phyloP scores from a whole-genome alignment of 2,329 filamentous ascomycete species.

The Xylaria sp. region DNA sequence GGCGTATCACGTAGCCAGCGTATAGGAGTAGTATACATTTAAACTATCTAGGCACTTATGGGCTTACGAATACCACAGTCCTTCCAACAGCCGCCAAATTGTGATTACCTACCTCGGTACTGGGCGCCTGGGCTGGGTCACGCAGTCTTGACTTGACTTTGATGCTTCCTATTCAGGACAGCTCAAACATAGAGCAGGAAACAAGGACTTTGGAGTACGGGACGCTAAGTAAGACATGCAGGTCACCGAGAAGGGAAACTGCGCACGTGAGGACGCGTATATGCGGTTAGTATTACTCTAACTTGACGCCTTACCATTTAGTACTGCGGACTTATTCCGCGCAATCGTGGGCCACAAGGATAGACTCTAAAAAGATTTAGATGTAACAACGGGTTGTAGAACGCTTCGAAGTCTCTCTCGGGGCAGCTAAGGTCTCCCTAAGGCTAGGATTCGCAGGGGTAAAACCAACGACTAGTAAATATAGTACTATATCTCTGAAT shows the following conservation, averaged over 20 bases:
- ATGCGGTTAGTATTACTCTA: background rate
- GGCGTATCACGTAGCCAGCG: background rate
- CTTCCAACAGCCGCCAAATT: background rate
- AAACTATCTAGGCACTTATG: background rate
- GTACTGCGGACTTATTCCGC: background rate
- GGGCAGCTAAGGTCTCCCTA: background rate
- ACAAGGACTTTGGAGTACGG: background rate
- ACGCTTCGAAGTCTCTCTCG: background rate
- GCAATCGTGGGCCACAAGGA: background rate
- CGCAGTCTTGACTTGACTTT: background rate
- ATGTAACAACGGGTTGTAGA: background rate
- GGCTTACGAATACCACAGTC: background rate
- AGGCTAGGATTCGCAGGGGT: background rate
- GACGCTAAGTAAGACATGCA: background rate
- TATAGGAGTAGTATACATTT: background rate
- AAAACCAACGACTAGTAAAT: background rate
- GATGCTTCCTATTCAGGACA: background rate
- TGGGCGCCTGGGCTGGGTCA: too few species aligned
- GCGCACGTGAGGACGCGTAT: constrained; percentile 6
- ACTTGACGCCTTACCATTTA: background rate
- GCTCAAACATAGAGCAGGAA: background rate
- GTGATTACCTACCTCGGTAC: too few species aligned
- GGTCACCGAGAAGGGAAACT: constrained; percentile 10
- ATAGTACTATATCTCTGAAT: background rate
- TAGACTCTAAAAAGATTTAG: background rate